Conservation (phyloP, 2,329 filamentous ascomycete species). For the Aspergillus ochraceus region DNA sequence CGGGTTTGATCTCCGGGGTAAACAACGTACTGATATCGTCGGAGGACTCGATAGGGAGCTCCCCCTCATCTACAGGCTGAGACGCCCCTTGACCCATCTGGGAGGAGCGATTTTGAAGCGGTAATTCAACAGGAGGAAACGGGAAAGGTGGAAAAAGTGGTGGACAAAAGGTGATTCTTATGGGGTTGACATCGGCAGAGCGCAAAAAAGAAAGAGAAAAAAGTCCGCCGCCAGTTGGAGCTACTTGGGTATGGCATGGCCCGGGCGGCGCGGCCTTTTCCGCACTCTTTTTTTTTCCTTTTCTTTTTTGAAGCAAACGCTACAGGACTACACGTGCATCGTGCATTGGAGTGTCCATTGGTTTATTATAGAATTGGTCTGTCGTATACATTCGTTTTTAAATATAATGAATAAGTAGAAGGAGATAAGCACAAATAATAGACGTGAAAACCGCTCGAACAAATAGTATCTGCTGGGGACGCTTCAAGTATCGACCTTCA, state of each 20-base stretch:
- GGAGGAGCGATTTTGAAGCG: background rate
- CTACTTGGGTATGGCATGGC: background rate
- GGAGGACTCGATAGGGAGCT: background rate
- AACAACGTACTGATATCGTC: constrained; percentile 12
- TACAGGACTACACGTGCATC: background rate
- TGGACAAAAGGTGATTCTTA: background rate
- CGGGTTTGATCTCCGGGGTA: background rate
- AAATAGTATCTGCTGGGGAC: background rate
- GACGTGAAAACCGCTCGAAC: background rate
- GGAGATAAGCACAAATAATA: background rate
- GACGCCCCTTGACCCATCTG: constrained; percentile 23
- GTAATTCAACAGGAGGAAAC: background rate
- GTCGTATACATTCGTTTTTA: background rate
- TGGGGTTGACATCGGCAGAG: background rate
- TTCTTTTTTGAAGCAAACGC: background rate
- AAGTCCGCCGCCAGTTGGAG: background rate
- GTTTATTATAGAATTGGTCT: background rate
- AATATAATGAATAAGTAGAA: background rate
- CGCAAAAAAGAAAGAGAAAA: constrained; percentile 4
- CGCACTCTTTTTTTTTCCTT: background rate
- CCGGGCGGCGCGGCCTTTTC: background rate
- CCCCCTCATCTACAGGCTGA: constrained; percentile 12
- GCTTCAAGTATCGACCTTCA: constrained; percentile 35
- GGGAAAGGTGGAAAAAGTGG: background rate
- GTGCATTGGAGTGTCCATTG: background rate